Evolutionary conservation across 2,329 filamentous ascomycete species (phyloP).

Genomic region (Triangularia verruculosa): DNA sequence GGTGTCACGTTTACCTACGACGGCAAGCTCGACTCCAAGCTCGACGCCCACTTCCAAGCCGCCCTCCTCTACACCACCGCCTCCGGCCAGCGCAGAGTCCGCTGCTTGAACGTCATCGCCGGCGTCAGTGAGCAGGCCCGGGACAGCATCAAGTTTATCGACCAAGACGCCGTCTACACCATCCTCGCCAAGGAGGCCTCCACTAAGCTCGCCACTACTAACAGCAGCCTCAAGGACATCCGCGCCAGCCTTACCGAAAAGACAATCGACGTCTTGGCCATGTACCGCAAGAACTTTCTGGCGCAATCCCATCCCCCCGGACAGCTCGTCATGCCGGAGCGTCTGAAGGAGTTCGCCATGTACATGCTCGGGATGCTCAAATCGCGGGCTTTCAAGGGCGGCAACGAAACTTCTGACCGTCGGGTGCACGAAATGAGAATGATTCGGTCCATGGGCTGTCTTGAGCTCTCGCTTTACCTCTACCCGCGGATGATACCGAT

Average conservation of each 20-base stretch:
- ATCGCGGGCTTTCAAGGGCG: conserved; percentile 88
- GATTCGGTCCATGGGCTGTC: conserved; percentile 80
- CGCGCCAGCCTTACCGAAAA: conserved; percentile 81
- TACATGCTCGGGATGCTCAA: conserved; percentile 90
- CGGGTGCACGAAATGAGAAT: conserved; percentile 88
- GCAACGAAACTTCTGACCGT: conserved; percentile 85
- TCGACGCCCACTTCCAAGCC: conserved; percentile 96
- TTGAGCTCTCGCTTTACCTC: conserved; percentile 85
- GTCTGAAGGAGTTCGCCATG: conserved; percentile 95
- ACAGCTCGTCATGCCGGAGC: conserved; percentile 91
- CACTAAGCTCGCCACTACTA: conserved; percentile 71
- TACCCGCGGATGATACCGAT: conserved; percentile 92
- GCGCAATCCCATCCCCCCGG: conserved; percentile 79
- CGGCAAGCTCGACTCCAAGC: conserved; percentile 92
- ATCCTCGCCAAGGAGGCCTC: conserved; percentile 92
- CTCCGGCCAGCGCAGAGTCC: conserved; percentile 80
- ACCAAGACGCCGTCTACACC: conserved; percentile 88
- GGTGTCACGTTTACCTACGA: conserved; percentile 92
- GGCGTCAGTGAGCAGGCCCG: conserved; percentile 82
- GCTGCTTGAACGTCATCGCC: conserved; percentile 91
- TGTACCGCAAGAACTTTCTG: conserved; percentile 89
- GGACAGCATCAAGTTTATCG: conserved; percentile 86
- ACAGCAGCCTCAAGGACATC: conserved; percentile 76
- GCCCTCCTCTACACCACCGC: conserved; percentile 93
- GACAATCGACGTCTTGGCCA: conserved; percentile 86